phyloP scores from a whole-genome alignment of 257 asterid species.

The Capsicum chinense region DNA sequence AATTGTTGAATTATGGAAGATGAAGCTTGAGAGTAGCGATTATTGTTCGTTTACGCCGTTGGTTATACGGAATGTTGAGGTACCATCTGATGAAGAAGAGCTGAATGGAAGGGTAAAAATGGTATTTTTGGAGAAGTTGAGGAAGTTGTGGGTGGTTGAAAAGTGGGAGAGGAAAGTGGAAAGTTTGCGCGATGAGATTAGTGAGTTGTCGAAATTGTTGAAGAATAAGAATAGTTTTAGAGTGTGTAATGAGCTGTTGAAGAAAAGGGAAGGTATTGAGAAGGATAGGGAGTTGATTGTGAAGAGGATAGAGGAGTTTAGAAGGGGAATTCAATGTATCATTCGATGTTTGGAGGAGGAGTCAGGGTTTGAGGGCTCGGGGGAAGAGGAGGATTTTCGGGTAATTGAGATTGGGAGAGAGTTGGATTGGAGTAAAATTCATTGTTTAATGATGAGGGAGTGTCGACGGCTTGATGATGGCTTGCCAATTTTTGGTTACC shows the following conservation, averaged over 20 bases:
- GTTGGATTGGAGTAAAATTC: constrained; percentile 64
- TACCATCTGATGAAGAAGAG: constrained; percentile 75
- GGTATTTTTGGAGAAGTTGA: constrained; percentile 59
- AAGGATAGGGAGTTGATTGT: constrained; percentile 55
- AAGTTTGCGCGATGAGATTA: constrained; percentile 41
- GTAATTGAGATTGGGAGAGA: constrained; percentile 50
- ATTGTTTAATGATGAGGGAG: constrained; percentile 71
- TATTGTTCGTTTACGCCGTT: constrained; percentile 47
- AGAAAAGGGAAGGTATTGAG: constrained; percentile 49
- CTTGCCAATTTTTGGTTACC: constrained; percentile 71
- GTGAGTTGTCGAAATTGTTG: constrained; percentile 25
- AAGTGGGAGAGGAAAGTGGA: constrained; percentile 55
- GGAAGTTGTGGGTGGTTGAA: constrained; percentile 46
- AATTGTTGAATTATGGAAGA: constrained; percentile 63
- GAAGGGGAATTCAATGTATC: constrained; percentile 54
- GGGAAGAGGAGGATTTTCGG: constrained; percentile 26
- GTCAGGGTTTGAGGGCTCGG: constrained; percentile 17
- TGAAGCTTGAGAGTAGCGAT: constrained; percentile 41
- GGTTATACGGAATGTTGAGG: constrained; percentile 45
- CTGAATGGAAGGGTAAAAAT: constrained; percentile 48
- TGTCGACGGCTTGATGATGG: constrained; percentile 81
- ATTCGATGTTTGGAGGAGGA: constrained; percentile 61
- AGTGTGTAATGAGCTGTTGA: constrained; percentile 33
- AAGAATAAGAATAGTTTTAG: constrained; percentile 23
- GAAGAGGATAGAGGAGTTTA: constrained; percentile 51